Percentiles rank a stretch among this genome's conserved stretches.
Conservation (phyloP, 1,284 basidiomycete genomes). For the Microbotryum intermedium region DNA sequence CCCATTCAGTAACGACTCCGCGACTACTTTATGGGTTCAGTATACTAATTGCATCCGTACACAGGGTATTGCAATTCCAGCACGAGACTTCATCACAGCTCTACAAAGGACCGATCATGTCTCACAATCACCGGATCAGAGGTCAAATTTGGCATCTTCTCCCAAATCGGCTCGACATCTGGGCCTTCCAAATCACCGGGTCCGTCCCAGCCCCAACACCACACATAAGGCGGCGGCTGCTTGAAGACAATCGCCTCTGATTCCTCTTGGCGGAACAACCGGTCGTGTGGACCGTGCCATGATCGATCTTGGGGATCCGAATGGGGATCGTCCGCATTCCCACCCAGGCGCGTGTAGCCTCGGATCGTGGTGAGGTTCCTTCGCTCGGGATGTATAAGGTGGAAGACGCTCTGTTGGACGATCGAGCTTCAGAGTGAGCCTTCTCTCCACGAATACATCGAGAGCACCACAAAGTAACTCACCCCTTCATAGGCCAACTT, state of each 20-base stretch:
- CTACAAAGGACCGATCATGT: conserved; percentile 54
- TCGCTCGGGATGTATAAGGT: conserved; percentile 79
- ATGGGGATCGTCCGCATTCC: conserved; percentile 82
- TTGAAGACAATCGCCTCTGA: conserved; percentile 62
- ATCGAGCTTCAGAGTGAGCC: neutral
- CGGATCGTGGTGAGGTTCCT: conserved; percentile 87
- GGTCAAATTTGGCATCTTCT: conserved; percentile 63
- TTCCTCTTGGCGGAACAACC: conserved; percentile 81
- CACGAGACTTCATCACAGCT: neutral
- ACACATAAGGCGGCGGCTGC: conserved; percentile 78
- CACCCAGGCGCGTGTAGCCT: conserved; percentile 79
- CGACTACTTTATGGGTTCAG: no score
- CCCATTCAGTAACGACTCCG: neutral
- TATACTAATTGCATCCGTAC: no score
- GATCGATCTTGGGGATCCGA: conserved; percentile 88
- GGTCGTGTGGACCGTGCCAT: conserved; percentile 92
- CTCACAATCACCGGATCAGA: conserved; percentile 53
- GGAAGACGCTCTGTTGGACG: conserved; percentile 66
- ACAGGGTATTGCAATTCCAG: no score
- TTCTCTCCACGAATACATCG: no score
- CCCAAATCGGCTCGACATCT: conserved; percentile 93
- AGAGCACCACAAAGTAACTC: conserved; percentile 33
- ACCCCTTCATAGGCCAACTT: conserved; percentile 88
- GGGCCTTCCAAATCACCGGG: conserved; percentile 75
- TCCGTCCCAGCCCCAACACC: conserved; percentile 99